These are phyloP conservation scores for Zoysia matrella DNA, from an alignment of 202 grass and related monocot species.

Conservation along the genomic window DNA sequence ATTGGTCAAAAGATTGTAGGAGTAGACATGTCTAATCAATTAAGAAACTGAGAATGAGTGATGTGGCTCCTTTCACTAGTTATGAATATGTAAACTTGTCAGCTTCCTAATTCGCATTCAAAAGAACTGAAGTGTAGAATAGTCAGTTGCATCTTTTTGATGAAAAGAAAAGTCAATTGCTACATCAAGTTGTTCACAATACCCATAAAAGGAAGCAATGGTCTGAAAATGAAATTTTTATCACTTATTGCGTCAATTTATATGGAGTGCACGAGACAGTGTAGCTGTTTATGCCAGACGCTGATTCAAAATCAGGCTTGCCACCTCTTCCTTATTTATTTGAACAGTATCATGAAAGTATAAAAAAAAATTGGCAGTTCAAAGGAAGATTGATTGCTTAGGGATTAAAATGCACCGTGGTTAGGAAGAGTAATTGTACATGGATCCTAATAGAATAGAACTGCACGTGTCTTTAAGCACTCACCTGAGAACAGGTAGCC, in stretches of 20 bases:
- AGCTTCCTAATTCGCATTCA: background rate
- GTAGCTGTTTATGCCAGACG: conserved; percentile 5
- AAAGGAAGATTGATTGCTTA: conserved; percentile 3
- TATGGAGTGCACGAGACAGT: conserved; percentile 4
- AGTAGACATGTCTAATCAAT: conserved; percentile 20
- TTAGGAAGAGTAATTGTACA: background rate
- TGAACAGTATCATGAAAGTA: background rate
- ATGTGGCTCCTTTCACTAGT: background rate
- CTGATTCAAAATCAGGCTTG: conserved; percentile 19
- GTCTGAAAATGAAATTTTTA: background rate
- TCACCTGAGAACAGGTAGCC: conserved; percentile 2
- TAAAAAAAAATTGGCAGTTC: background rate
- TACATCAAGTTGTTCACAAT: conserved; percentile 4
- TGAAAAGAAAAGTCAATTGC: too few relatives aligned
- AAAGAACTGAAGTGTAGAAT: background rate
- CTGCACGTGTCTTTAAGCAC: conserved; percentile 11
- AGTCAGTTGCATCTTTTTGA: too few relatives aligned
- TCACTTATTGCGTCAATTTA: background rate
- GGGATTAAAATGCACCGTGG: background rate
- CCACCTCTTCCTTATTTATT: background rate
- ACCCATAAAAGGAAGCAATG: conserved; percentile 7
- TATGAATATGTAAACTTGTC: conserved; percentile 27
- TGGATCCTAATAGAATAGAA: conserved; percentile 19
- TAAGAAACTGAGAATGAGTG: conserved; percentile 3
- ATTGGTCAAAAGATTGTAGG: conserved; percentile 10